Evolutionary conservation across 345 rosid genomes (phyloP), one percentile per base, ranked within the genome.

Genomic region (Bruguiera gymnorhiza): DNA sequence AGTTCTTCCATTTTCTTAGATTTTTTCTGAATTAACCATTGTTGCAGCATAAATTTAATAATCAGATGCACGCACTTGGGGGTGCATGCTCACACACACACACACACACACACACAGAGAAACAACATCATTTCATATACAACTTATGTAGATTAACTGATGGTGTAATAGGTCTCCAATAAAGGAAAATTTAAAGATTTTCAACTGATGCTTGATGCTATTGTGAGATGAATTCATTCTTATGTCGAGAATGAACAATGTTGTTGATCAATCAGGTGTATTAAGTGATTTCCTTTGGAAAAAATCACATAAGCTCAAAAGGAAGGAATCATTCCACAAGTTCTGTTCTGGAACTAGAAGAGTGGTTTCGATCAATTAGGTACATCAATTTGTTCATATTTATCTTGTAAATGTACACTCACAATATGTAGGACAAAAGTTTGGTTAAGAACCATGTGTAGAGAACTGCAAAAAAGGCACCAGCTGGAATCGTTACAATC

Each of bases 401-500:
- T 46, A 75, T 73, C 60, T 70, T 66, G 52, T 56, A 64, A 70
- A 69, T 50, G 21, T 62, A 65, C 30, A 37, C 70, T 94, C 91
- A 87, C 75, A 81, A 78, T 26, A 87, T 72, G 63, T 68, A 80
- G 48, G 97, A 74, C 83, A 92, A 79, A 73, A 90, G 73, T 87
- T 86, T 90, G 75, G 89, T 95, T 76, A 92, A 80, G 69, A 92
- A 79, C 99, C 97, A 92, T 62, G 97, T 88, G 83, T 92, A 90
- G 79, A 89, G 0, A 51, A 90, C 90, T 8, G 99, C 88, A 48
- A 95, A 79, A 60, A 71, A 29, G n/a, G 89, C 99, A 30, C 99
- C 99, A 46, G 81, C 94, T 26, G 99, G 99, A 54, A 95, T 92
- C 0, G 99, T 95, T 50, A 95, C 92, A 0, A 71, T 84, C 97